Evolutionary conservation across 2,329 filamentous ascomycete genomes (phyloP).

Genomic region (Myotisia sp.): DNA sequence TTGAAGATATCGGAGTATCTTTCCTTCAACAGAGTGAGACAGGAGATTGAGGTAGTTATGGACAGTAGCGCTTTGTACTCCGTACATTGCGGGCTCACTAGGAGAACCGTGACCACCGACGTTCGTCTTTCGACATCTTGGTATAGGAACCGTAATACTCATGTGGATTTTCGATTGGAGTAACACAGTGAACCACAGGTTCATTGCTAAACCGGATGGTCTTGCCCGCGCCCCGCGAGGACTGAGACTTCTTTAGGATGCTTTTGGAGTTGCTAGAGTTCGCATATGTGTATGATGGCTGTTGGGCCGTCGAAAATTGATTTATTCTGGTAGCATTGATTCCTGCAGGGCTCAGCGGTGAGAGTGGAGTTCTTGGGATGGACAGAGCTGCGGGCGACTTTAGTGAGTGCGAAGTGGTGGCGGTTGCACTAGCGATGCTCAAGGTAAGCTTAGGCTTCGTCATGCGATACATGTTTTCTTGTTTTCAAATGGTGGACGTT

Average conservation of each 20-base stretch:
- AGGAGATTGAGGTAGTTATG: too few relatives aligned
- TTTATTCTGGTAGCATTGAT: conserved; percentile 21
- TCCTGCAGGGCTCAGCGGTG: conserved; percentile 29
- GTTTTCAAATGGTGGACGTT: conserved; percentile 1
- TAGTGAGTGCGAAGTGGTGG: conserved; percentile 26
- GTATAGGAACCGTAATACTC: conserved; percentile 36
- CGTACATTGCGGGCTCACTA: too few relatives aligned
- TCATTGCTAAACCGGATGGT: conserved; percentile 31
- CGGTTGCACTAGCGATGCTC: conserved; percentile 27
- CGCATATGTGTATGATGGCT: conserved; percentile 24
- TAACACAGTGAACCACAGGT: conserved; percentile 34
- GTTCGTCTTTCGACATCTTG: conserved; percentile 33
- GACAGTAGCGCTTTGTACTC: too few relatives aligned
- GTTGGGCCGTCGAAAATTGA: conserved; percentile 21
- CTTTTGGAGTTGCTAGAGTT: conserved; percentile 34
- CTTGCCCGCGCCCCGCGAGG: conserved; percentile 17
- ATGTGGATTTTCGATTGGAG: conserved; percentile 34
- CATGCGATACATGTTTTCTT: conserved; percentile 19
- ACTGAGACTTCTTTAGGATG: conserved; percentile 33
- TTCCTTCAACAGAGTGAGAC: too few relatives aligned
- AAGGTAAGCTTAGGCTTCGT: conserved; percentile 35
- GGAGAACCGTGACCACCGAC: conserved; percentile 24
- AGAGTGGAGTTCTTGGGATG: conserved; percentile 27
- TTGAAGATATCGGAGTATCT: too few relatives aligned
- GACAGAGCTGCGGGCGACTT: conserved; percentile 27